phyloP scores from a whole-genome alignment of 306 rosid genomes.

The Senna siamea region DNA sequence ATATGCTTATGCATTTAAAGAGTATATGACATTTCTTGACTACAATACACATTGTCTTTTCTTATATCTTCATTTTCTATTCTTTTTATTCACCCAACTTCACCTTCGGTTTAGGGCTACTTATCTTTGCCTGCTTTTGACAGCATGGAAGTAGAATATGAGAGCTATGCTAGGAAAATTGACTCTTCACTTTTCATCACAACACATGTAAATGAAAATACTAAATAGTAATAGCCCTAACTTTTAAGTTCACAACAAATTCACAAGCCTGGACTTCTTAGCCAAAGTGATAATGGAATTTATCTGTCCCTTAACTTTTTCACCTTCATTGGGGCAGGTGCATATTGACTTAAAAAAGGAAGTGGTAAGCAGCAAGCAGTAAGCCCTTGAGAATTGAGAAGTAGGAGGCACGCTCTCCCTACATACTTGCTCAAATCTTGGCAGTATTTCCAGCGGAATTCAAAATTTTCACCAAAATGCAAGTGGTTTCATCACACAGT shows the following conservation, averaged over 20 bases:
- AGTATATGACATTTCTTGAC: slow-evolving; percentile 6
- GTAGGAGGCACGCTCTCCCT: neutral
- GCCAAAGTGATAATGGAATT: neutral
- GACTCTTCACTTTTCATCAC: neutral
- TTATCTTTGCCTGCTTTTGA: neutral
- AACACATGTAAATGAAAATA: neutral
- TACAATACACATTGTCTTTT: neutral
- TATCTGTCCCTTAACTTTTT: neutral
- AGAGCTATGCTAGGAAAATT: neutral
- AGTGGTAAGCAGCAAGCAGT: neutral
- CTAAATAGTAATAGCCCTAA: neutral
- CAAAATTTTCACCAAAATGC: neutral
- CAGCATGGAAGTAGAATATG: neutral
- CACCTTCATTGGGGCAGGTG: neutral
- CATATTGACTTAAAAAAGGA: neutral
- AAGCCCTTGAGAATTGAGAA: neutral
- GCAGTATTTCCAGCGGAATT: neutral
- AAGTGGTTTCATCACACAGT: neutral
- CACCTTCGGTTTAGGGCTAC: neutral
- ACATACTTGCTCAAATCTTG: neutral
- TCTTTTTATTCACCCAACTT: no score
- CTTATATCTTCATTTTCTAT: no score
- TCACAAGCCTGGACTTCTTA: neutral
- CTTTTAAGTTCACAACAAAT: neutral
- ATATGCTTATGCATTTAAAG: slow-evolving; percentile 1